Conservation (phyloP, 202 grass and related monocot species). For the Panicum hallii region DNA sequence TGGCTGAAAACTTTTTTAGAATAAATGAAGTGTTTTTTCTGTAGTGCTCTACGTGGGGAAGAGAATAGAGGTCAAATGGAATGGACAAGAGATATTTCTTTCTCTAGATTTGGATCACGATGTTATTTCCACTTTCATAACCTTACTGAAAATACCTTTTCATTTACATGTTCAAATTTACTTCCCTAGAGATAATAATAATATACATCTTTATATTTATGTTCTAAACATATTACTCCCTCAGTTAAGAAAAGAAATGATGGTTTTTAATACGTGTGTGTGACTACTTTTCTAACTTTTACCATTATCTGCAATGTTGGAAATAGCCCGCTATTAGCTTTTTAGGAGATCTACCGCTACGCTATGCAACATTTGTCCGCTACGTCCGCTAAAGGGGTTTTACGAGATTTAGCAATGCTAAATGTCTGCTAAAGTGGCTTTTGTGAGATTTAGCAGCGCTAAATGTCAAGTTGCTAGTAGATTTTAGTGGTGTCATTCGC, state of each 20-base stretch:
- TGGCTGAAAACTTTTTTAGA: neutral
- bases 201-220: slow-evolving; percentile 4
- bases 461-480: too few species aligned
- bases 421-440: too few species aligned
- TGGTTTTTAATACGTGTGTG: neutral
- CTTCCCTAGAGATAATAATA: neutral
- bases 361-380: too few species aligned
- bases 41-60: neutral
- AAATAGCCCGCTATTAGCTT: too few species aligned
- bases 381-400: too few species aligned
- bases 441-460: too few species aligned
- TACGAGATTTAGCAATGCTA: too few species aligned
- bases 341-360: too few species aligned
- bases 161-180: slow-evolving; percentile 12
- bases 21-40: neutral
- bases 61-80: slow-evolving; percentile 6
- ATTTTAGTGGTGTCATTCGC: too few species aligned
- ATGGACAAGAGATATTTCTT: neutral
- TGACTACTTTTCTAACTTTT: neutral
- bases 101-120: neutral
- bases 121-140: slow-evolving; percentile 24
- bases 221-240: neutral
- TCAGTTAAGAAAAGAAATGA: neutral
- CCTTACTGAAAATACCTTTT: neutral
- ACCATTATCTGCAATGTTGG: neutral